Conservation (phyloP, 306 rosid genomes). For the Gillenia trifoliata region DNA sequence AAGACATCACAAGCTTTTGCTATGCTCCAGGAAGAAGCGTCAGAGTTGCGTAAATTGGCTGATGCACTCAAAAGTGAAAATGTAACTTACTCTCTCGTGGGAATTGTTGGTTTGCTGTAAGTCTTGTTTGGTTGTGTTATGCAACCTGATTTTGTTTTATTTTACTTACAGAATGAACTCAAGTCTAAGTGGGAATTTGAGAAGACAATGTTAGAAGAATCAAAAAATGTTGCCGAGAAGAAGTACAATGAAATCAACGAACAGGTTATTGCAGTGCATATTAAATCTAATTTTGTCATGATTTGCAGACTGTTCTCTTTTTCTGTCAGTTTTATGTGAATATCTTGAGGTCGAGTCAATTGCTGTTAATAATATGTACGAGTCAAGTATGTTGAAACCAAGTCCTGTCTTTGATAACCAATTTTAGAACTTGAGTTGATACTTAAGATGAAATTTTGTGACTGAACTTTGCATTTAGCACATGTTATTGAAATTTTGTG, state of each 20-base stretch:
- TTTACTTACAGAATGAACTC: constrained; percentile 50
- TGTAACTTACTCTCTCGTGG: constrained; percentile 29
- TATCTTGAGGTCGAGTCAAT: neutral
- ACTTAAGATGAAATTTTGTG: neutral
- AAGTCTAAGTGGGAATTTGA: constrained; percentile 73
- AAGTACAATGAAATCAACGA: constrained; percentile 77
- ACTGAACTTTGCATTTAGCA: neutral
- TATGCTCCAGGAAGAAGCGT: constrained; percentile 62
- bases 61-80: constrained; percentile 56
- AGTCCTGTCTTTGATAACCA: neutral
- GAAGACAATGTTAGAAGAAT: constrained; percentile 45
- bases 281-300: neutral
- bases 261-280: constrained; percentile 52
- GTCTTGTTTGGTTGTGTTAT: neutral
- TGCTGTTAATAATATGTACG: neutral
- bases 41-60: constrained; percentile 52
- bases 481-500: neutral
- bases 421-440: neutral
- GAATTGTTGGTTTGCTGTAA: neutral
- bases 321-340: neutral
- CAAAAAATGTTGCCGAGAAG: constrained; percentile 61
- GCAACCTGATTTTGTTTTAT: neutral
- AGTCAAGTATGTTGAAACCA: neutral
- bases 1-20: constrained; percentile 79
- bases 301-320: neutral